Conservation (phyloP, 768 basidiomycete species). For the Boletus fagicola region DNA sequence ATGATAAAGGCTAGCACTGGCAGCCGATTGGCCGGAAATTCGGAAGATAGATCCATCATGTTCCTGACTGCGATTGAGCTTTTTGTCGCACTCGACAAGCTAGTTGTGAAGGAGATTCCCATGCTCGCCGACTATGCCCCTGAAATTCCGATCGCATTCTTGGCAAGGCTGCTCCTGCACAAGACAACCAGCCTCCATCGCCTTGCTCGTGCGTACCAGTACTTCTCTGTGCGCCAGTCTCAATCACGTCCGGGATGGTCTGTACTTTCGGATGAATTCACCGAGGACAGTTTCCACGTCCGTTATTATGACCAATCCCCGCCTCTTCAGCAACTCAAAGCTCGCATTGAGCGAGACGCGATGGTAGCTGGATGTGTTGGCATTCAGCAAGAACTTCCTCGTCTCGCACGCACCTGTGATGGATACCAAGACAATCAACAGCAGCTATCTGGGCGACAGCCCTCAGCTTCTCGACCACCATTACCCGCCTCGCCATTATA, state of each 20-base stretch:
- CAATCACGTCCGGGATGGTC: not conserved
- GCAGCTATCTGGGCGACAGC: not conserved
- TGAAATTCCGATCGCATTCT: constrained; percentile 31
- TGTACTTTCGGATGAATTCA: not conserved
- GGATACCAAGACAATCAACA: not conserved
- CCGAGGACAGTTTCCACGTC: not conserved
- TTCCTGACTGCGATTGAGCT: constrained; percentile 37
- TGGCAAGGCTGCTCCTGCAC: not conserved
- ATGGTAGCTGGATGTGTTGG: no score
- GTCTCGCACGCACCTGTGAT: not conserved
- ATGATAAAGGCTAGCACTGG: no score
- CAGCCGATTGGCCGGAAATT: not conserved
- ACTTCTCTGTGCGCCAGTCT: not conserved
- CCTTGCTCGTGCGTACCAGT: constrained; percentile 20
- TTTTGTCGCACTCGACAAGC: constrained; percentile 34
- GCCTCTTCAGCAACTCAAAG: not conserved
- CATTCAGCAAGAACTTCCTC: constrained; percentile 9
- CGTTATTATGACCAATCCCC: not conserved
- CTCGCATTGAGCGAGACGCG: not conserved
- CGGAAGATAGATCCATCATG: constrained; percentile 40
- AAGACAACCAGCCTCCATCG: constrained; percentile 26
- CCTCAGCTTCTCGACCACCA: no score
- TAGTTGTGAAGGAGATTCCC: constrained; percentile 19
- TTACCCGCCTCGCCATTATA: no score
- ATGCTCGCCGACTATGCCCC: constrained; percentile 33